Percentiles rank a stretch among this genome's conserved stretches.
Evolutionary conservation across 257 asterid species (phyloP).

Genomic region (Primulina eburnea): DNA sequence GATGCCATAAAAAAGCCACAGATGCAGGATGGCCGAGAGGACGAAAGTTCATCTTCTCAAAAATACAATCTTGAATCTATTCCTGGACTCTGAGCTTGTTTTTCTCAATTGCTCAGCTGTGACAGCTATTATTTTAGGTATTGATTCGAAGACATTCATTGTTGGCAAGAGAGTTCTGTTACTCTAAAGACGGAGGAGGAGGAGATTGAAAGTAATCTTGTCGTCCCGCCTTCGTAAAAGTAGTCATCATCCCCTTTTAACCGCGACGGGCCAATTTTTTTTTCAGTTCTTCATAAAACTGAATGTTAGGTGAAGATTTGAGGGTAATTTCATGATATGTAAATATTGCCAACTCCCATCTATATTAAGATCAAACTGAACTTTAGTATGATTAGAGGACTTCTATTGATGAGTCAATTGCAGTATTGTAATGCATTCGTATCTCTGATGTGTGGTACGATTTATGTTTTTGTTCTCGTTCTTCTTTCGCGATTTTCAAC

Average conservation of each 20-base stretch:
- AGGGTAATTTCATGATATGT: constrained; percentile 8
- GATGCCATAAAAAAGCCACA: constrained; percentile 77
- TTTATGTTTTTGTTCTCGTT: too few species aligned
- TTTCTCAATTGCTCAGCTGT: constrained; percentile 36
- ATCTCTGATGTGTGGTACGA: too few species aligned
- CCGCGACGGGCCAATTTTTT: constrained; percentile 20
- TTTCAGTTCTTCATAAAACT: constrained; percentile 15
- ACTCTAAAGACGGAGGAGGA: constrained; percentile 22
- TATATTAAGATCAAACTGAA: not conserved
- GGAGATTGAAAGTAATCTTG: constrained; percentile 4
- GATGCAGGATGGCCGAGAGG: constrained; percentile 43
- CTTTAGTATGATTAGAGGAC: not conserved
- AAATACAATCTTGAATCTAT: constrained; percentile 94
- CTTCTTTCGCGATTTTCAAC: too few species aligned
- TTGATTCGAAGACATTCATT: constrained; percentile 22
- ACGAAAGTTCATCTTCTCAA: constrained; percentile 51
- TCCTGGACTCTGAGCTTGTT: constrained; percentile 80
- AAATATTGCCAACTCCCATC: not conserved
- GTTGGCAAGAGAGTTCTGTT: constrained; percentile 26
- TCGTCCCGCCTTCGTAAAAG: constrained; percentile 14
- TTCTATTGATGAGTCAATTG: not conserved
- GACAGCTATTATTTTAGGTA: constrained; percentile 20
- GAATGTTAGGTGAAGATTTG: constrained; percentile 13
- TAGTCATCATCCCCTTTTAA: constrained; percentile 1
- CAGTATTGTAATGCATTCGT: not conserved